Evolutionary conservation across 768 basidiomycete genomes (phyloP), one percentile per base, ranked within the genome.

Genomic region (Hysterangium stoloniferum): DNA sequence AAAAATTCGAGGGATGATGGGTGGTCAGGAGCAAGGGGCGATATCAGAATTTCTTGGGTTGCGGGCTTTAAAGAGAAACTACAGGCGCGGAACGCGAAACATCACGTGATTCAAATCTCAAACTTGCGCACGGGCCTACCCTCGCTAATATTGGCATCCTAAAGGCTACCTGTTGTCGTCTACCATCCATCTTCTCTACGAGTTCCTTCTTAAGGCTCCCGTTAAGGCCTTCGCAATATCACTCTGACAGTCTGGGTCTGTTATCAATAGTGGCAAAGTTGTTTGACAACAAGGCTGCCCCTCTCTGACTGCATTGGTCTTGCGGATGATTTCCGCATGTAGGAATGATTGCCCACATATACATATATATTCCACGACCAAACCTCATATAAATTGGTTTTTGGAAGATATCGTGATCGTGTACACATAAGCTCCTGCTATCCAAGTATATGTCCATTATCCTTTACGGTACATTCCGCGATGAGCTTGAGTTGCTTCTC

Each of bases 11-110:
- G 48, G 27, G 52, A 31, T 20, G 24, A 54, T 52, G 53, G 37
- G 43, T 50, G 55, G 58, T 59, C 43, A 52, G 50, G 43, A 45
- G 56, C 13, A 40, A 57, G 48, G 35, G 53, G 45, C 38, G 48
- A 56, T 52, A 53, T 45, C 31, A 20, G 31, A 32, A 48, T 20
- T 41, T 41, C 38, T 20, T 9, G 12, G 17, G 46, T 48, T 20
- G 19, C 31, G 19, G 19, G 46, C 11, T 35, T 48, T 48, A 3
- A 22, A 34, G 36, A 33, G 19, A 12, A 4, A 13, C 12, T 19
- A 45, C 19, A 45, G 24, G 34, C 28, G 46, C 46, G 33, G 38
- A 41, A 20, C 9, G 22, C 38, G 38, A 20, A 48, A 36, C 20
- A 27, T 33, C 46, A 48, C 46, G 32, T 48, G 46, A 48, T 22